Conservation (phyloP, 2,329 filamentous ascomycete genomes). For the Trichoderma sp. region DNA sequence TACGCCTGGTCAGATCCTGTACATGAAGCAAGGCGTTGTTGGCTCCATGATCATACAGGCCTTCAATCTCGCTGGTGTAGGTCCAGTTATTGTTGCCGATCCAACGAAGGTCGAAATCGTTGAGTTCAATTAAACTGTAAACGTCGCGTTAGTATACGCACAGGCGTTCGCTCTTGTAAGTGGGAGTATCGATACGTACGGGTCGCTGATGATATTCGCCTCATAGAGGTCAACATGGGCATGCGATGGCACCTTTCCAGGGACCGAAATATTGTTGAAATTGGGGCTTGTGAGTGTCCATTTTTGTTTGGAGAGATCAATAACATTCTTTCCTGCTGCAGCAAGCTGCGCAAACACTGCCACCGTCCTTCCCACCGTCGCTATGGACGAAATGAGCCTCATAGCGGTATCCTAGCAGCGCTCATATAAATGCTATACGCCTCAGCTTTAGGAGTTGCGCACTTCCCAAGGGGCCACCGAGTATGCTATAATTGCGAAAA, state of each 20-base stretch:
- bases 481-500: neutral
- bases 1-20: neutral
- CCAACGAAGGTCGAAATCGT: conserved; percentile 7
- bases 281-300: conserved; percentile 6
- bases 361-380: neutral
- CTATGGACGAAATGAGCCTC: neutral
- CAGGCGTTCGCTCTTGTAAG: no score
- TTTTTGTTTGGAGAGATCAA: neutral
- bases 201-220: neutral
- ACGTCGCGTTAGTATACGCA: neutral
- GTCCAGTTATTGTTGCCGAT: conserved; percentile 4
- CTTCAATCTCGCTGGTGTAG: neutral
- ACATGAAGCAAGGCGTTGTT: neutral
- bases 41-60: neutral
- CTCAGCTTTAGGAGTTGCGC: neutral
- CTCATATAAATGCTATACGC: neutral
- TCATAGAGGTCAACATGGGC: conserved; percentile 4
- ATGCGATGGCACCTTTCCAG: conserved; percentile 6
- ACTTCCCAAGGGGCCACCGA: no score
- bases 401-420: neutral
- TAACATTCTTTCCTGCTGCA: neutral
- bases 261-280: neutral
- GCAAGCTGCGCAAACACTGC: neutral
- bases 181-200: neutral
- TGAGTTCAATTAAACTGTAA: neutral